phyloP scores from a whole-genome alignment of 176 grass and related monocot species.

The Rhynchospora tenuis region DNA sequence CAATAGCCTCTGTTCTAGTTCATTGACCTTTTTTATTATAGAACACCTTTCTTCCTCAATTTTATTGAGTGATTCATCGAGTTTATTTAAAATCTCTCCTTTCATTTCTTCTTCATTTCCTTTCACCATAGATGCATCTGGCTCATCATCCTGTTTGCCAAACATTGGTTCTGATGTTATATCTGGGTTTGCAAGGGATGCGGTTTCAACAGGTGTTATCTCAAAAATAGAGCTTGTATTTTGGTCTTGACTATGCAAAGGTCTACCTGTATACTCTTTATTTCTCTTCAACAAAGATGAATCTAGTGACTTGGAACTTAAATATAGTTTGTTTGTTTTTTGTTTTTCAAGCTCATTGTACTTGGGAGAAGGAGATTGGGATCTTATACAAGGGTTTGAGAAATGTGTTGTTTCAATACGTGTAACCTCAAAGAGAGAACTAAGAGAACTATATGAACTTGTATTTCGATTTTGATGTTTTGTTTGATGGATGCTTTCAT shows the following conservation, averaged over 20 bases:
- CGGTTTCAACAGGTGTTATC: background rate
- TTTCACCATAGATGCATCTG: background rate
- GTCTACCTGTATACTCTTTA: background rate
- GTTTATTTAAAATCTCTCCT: background rate
- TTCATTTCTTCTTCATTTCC: background rate
- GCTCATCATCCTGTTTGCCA: background rate
- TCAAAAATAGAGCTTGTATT: background rate
- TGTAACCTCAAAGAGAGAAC: background rate
- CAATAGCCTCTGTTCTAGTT: constrained; percentile 1
- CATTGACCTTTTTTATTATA: constrained; percentile 5
- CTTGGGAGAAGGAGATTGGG: constrained; percentile 4
- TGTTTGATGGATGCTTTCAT: background rate
- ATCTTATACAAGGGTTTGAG: background rate
- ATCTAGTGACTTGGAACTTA: constrained; percentile 1
- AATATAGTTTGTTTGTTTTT: background rate
- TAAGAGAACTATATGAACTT: constrained; percentile 1
- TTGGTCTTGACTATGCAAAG: background rate
- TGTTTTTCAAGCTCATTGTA: background rate
- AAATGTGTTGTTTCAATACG: background rate
- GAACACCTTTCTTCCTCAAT: constrained; percentile 11
- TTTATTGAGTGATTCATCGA: background rate
- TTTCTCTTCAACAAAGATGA: background rate
- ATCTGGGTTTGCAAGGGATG: background rate
- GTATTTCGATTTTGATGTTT: background rate
- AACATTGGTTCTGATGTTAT: background rate